Percentiles rank a stretch among this genome's conserved stretches.
phyloP scores from a whole-genome alignment of 73 alveolate species.

The Uronychia binucleata region DNA sequence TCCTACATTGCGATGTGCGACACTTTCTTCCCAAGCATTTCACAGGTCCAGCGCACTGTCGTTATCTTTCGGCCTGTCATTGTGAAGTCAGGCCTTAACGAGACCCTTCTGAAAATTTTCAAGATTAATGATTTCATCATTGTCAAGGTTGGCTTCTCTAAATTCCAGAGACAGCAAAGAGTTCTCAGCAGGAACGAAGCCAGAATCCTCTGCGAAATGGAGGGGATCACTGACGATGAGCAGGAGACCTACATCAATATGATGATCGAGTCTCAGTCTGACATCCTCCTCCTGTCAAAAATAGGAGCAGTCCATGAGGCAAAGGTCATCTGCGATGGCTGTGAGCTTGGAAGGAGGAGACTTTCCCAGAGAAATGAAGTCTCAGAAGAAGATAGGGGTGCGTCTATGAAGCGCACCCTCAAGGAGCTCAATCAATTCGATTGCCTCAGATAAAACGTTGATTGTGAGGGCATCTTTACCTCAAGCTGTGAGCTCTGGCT shows the following conservation, averaged over 20 bases:
- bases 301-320: slow-evolving; percentile 41
- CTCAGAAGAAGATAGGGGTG: slow-evolving; percentile 3
- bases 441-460: neutral
- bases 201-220: slow-evolving; percentile 21
- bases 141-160: neutral
- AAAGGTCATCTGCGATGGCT: slow-evolving; percentile 21
- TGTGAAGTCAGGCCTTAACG: slow-evolving; percentile 48
- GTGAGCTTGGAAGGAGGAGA: slow-evolving; percentile 44
- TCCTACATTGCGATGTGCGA: slow-evolving; percentile 17
- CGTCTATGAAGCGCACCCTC: neutral
- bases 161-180: slow-evolving; percentile 22
- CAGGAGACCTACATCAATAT: slow-evolving; percentile 14
- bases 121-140: slow-evolving; percentile 40
- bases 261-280: slow-evolving; percentile 48
- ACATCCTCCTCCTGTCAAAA: slow-evolving; percentile 28
- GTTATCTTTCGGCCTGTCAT: slow-evolving; percentile 46
- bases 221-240: slow-evolving; percentile 10
- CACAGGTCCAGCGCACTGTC: slow-evolving; percentile 21
- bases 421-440: neutral
- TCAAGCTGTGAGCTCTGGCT: slow-evolving; percentile 11
- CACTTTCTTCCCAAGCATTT: slow-evolving; percentile 29
- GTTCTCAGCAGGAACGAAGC: slow-evolving; percentile 38
- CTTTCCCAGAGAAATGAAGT: slow-evolving; percentile 23
- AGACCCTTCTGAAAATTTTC: slow-evolving; percentile 19
- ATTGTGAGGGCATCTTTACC: neutral